A percentile compares a stretch with the other conserved stretches of the same genome.
These are phyloP conservation scores for Fistulifera pelliculosa DNA, from an alignment of 108 stramenopile genomes.

Conservation along the genomic window DNA sequence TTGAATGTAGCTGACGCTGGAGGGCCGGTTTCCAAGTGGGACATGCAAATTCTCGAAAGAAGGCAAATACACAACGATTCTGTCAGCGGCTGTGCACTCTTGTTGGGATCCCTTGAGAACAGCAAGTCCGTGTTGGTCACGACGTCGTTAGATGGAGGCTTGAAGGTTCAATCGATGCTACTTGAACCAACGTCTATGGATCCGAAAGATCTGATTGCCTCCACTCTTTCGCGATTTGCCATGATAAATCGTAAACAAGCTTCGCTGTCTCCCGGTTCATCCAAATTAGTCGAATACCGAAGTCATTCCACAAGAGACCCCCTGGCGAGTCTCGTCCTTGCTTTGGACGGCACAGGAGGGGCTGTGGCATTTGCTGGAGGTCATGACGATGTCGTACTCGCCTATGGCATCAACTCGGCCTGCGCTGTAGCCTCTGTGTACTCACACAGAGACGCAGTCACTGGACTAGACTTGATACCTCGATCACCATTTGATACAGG, in stretches of 20 bases:
- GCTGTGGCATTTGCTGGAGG: constrained; percentile 61
- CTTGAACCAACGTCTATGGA: constrained; percentile 15
- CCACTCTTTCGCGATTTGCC: constrained; percentile 36
- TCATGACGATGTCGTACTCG: constrained; percentile 62
- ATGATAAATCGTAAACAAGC: constrained; percentile 26
- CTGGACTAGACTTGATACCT: constrained; percentile 40
- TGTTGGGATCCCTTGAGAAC: constrained; percentile 10
- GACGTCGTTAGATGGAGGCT: constrained; percentile 48
- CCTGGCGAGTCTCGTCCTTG: constrained; percentile 45
- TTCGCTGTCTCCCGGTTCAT: constrained; percentile 10
- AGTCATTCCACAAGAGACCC: constrained; percentile 48
- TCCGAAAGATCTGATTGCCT: constrained; percentile 20
- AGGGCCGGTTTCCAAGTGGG: constrained; percentile 25
- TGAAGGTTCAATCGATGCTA: constrained; percentile 35
- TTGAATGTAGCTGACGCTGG: no score
- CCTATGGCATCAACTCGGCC: constrained; percentile 62
- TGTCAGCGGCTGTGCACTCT: constrained; percentile 40
- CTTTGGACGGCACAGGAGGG: constrained; percentile 42
- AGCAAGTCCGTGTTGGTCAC: constrained; percentile 31
- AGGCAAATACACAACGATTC: constrained; percentile 40
- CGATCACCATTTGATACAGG: constrained; percentile 18
- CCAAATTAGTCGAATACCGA: constrained; percentile 35
- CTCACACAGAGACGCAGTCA: constrained; percentile 63
- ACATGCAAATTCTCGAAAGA: constrained; percentile 39
- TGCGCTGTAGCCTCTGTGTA: constrained; percentile 67